phyloP scores from a whole-genome alignment of 2,329 filamentous ascomycete species.

The Phaeosphaeriaceae sp. region DNA sequence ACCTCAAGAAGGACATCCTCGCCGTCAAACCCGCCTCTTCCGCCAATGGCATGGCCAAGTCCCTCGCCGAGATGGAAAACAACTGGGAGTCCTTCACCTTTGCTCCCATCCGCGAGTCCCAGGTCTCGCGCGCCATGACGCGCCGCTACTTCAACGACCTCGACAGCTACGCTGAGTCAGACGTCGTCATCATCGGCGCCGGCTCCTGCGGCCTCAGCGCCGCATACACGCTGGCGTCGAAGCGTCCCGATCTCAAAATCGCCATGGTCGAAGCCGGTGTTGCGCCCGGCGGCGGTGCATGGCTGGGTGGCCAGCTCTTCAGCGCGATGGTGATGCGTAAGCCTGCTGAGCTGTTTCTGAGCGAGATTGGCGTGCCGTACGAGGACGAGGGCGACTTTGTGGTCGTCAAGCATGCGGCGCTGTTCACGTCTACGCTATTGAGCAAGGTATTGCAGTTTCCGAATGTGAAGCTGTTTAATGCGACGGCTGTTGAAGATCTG shows the following conservation, averaged over 20 bases:
- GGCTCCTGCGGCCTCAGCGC: conserved; percentile 87
- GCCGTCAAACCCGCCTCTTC: conserved; percentile 57
- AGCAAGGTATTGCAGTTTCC: conserved; percentile 83
- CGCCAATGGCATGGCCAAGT: conserved; percentile 56
- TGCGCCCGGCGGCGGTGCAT: conserved; percentile 83
- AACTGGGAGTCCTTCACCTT: conserved; percentile 87
- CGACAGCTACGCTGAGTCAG: conserved; percentile 87
- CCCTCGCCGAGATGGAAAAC: conserved; percentile 70
- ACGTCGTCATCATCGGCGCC: conserved; percentile 91
- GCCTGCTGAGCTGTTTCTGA: conserved; percentile 84
- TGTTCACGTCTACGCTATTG: conserved; percentile 89
- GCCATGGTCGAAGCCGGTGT: conserved; percentile 89
- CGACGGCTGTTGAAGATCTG: conserved; percentile 88
- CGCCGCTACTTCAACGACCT: conserved; percentile 91
- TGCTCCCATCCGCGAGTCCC: conserved; percentile 85
- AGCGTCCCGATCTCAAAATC: conserved; percentile 88
- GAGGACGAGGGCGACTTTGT: conserved; percentile 90
- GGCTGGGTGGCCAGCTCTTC: conserved; percentile 94
- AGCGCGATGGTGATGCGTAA: conserved; percentile 95
- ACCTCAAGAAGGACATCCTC: conserved; percentile 49
- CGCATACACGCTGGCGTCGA: conserved; percentile 82
- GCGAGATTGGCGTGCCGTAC: conserved; percentile 81
- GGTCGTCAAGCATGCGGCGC: conserved; percentile 90
- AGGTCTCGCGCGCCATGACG: conserved; percentile 93
- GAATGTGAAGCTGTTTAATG: conserved; percentile 97